phyloP scores from a whole-genome alignment of 2,329 filamentous ascomycete species.

The Neofusicoccum umdonicola region DNA sequence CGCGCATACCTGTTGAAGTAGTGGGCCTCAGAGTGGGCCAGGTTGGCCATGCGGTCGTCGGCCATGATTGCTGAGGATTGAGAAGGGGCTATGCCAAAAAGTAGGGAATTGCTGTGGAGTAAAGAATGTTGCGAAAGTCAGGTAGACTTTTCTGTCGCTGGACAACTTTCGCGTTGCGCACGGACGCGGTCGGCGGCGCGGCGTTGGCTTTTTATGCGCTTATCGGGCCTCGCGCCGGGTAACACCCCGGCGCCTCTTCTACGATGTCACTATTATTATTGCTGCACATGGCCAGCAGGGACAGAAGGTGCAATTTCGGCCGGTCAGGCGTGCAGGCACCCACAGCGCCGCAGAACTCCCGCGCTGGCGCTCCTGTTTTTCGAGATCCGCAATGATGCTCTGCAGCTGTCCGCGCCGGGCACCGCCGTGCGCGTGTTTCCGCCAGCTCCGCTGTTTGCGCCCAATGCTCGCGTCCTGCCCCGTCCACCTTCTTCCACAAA shows the following conservation, averaged over 20 bases:
- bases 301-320: not conserved
- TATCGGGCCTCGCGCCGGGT: not conserved
- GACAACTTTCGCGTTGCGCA: slow-evolving; percentile 13
- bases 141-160: slow-evolving; percentile 17
- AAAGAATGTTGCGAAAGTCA: not conserved
- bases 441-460: not conserved
- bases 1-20: slow-evolving; percentile 89
- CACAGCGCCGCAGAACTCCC: not conserved
- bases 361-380: not conserved
- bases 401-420: not conserved
- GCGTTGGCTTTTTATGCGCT: slow-evolving; percentile 9
- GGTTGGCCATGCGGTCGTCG: slow-evolving; percentile 54
- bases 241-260: not conserved
- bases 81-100: not conserved
- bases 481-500: not conserved
- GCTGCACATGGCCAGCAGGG: not conserved
- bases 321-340: not conserved
- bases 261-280: too few species aligned
- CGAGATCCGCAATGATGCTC: too few species aligned
- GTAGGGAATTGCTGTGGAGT: not conserved
- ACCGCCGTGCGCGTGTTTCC: not conserved
- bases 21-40: slow-evolving; percentile 95
- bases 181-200: not conserved
- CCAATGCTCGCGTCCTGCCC: not conserved
- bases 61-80: slow-evolving; percentile 2